Base-by-base conservation (phyloP, 495 filamentous ascomycete species). In the Pseudevernia furfuracea region DNA sequence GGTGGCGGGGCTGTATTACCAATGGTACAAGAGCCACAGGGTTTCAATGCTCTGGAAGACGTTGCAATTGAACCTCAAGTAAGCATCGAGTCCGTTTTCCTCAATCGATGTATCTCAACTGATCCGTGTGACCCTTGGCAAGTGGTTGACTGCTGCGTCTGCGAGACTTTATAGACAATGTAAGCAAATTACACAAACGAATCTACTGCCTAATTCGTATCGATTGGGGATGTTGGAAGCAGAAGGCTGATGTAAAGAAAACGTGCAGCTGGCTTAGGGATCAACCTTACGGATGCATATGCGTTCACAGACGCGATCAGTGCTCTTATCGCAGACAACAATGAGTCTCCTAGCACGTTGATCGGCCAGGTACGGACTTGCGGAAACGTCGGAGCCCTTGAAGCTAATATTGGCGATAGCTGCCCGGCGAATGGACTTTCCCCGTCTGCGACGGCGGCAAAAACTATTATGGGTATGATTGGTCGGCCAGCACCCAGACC, bases 391-490 rank as follows among this genome's bases (percentile, higher is more conserved):
- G n/a, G 15, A 15, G 19, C 15, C 21, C 4, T 6, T 3, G 12
- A 34, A 28, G 17, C n/a, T n/a, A n/a, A n/a, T n/a, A n/a, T n/a
- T n/a, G n/a, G 10, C 14, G 15, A 14, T 38, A 11, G 34, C 25
- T 38, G 0, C 36, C 10, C 3, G n/a, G 19, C 36, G 23, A 19
- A 4, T 38, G 57, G 57, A 59, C 8, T 38, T 36, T 59, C 9
- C 57, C 57, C 2, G 57, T 59, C 57, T 59, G 57, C 57, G 36
- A 41, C 32, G 57, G 57, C 21, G 57, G 57, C 57, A 59, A n/a
- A 25, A 59, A 59, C 21, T 59, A 59, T 25, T 59, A 37, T 11
- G 57, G 57, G 10, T 41, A n/a, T 9, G 30, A 41, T 30, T 59
- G 36, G 56, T 15, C 10, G 15, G 4, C 5, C 41, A 21, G 19